These are phyloP conservation scores for Miscanthus lutarioriparius DNA, from an alignment of 176 grass and related monocot species.

Conservation along the genomic window DNA sequence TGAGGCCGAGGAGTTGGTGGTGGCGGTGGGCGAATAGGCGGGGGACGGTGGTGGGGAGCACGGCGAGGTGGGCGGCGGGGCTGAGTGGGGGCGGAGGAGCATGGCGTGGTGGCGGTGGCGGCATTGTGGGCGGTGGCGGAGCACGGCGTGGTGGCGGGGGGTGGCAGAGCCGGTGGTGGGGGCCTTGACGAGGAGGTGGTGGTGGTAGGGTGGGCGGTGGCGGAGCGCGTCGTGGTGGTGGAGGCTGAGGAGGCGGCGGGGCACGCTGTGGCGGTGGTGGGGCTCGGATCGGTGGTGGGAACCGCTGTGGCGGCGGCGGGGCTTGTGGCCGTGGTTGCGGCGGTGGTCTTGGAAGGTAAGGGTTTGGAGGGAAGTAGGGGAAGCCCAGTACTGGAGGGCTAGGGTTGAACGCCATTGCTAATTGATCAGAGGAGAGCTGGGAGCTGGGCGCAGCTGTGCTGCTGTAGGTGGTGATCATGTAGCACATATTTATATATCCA, in stretches of 20 bases:
- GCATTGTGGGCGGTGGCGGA: neutral
- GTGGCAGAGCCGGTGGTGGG: neutral
- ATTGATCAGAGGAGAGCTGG: neutral
- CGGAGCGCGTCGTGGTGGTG: neutral
- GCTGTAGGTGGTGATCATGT: conserved; percentile 34
- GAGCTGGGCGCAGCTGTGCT: neutral
- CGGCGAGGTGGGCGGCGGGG: conserved; percentile 35
- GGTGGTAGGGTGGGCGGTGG: conserved; percentile 18
- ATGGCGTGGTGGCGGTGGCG: neutral
- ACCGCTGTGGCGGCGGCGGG: conserved; percentile 27
- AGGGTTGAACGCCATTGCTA: conserved; percentile 48
- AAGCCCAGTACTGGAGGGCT: conserved; percentile 29
- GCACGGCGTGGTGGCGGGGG: neutral
- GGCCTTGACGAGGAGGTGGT: conserved; percentile 32
- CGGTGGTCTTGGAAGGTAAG: neutral
- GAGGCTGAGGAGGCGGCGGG: conserved; percentile 8
- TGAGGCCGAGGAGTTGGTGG: conserved; percentile 16
- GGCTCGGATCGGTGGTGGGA: neutral
- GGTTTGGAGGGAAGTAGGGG: conserved; percentile 53
- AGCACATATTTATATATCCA: conserved; percentile 18
- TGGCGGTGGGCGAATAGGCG: conserved; percentile 22
- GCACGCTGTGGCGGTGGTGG: conserved; percentile 34
- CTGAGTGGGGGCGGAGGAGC: neutral
- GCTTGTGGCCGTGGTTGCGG: conserved; percentile 24
- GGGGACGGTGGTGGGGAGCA: conserved; percentile 45